A percentile compares a stretch with the other conserved stretches of the same genome.
These are phyloP conservation scores for Echinochloa phyllopogon DNA, from an alignment of 176 grass and related monocot genomes.

Conservation along the genomic window DNA sequence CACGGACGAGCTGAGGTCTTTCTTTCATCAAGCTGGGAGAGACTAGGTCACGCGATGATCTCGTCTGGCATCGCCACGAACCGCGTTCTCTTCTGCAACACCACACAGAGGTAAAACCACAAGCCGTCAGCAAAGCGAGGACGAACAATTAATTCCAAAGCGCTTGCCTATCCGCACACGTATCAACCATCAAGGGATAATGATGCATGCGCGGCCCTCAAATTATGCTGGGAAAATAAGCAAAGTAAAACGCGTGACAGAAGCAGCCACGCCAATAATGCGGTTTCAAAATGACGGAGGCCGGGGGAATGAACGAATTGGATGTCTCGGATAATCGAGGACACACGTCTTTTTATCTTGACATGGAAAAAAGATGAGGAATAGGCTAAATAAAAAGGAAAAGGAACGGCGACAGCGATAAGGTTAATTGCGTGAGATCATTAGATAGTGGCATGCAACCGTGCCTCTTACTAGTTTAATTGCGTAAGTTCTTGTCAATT, in stretches of 20 bases:
- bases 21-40: neutral
- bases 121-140: conserved; percentile 31
- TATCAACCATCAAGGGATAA: conserved; percentile 22
- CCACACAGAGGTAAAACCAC: conserved; percentile 25
- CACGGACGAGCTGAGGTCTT: too few species aligned
- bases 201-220: neutral
- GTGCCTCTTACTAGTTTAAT: conserved; percentile 27
- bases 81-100: conserved; percentile 78
- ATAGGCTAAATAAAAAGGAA: neutral
- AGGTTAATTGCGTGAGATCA: conserved; percentile 22
- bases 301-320: conserved; percentile 7
- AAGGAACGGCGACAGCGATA: conserved; percentile 21
- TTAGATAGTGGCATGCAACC: neutral
- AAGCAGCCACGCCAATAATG: neutral
- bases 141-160: neutral
- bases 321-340: neutral
- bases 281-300: conserved; percentile 13
- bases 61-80: conserved; percentile 77
- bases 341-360: conserved; percentile 10
- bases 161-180: neutral
- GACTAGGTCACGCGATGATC: conserved; percentile 61
- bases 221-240: neutral
- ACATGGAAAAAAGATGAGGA: conserved; percentile 27
- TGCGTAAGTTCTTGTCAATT: neutral
- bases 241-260: conserved; percentile 6